A percentile compares a stretch with the other conserved stretches of the same genome.
These are phyloP conservation scores for Blattamonas nauphoetae DNA, from an alignment of 78 protist species.

Conservation along the genomic window DNA sequence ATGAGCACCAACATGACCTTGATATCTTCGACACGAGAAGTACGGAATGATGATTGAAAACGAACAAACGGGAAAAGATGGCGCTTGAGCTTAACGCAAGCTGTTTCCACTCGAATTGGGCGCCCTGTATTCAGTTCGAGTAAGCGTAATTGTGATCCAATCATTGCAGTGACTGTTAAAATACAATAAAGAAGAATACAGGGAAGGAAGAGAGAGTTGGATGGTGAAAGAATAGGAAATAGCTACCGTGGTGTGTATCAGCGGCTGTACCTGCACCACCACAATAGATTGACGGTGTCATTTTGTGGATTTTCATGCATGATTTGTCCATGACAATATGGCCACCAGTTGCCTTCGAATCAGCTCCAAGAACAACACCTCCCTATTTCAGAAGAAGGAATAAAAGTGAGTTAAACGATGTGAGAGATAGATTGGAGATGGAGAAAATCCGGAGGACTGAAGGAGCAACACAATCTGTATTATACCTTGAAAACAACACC, in stretches of 20 bases:
- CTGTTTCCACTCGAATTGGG: constrained; percentile 7
- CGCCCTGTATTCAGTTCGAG: constrained; percentile 9
- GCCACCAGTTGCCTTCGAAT: constrained; percentile 8
- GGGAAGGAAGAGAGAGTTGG: too few species aligned
- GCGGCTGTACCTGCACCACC: constrained; percentile 20
- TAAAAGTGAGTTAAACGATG: not conserved
- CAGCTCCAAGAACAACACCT: constrained; percentile 11
- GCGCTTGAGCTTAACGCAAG: constrained; percentile 1
- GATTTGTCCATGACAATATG: not conserved
- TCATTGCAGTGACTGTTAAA: not conserved
- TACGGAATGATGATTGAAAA: not conserved
- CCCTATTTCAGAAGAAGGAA: not conserved
- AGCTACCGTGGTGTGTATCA: constrained; percentile 1
- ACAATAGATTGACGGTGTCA: constrained; percentile 5
- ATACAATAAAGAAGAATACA: too few species aligned
- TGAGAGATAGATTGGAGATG: not conserved
- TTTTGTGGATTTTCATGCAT: not conserved
- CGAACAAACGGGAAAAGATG: constrained; percentile 10
- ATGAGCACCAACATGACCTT: constrained; percentile 10
- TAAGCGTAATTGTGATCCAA: not conserved
- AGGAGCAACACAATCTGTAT: not conserved
- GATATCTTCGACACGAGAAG: not conserved
- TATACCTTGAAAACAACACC: not conserved
- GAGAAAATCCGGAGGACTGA: not conserved
- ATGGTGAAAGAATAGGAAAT: too few species aligned